Evolutionary conservation across 495 filamentous ascomycete species (phyloP).

Genomic region (Sporormia fimetaria): DNA sequence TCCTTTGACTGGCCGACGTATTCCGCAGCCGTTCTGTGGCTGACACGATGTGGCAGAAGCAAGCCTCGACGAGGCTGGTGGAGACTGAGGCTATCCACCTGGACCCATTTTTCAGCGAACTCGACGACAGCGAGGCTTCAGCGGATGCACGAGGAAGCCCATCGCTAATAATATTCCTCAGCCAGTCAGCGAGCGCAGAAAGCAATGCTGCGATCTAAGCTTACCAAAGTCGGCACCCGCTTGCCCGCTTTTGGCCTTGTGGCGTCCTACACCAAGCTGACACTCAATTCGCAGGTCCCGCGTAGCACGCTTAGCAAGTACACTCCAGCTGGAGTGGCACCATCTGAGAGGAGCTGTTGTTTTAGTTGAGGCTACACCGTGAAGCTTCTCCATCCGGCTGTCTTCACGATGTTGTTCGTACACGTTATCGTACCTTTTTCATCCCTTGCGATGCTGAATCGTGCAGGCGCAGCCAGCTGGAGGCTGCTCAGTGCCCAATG

Average conservation of each 20-base stretch:
- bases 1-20: constrained; percentile 11
- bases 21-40: constrained; percentile 23
- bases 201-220: constrained; percentile 6
- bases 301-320: constrained; percentile 8
- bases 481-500: constrained; percentile 16
- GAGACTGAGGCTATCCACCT: constrained; percentile 7
- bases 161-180: constrained; percentile 16
- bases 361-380: constrained; percentile 7
- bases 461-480: constrained; percentile 21
- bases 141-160: constrained; percentile 18
- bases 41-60: constrained; percentile 10
- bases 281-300: constrained; percentile 22
- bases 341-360: constrained; percentile 9
- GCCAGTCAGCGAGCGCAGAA: constrained; percentile 17
- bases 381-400: neutral
- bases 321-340: constrained; percentile 23
- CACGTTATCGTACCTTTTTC: constrained; percentile 22
- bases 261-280: constrained; percentile 18
- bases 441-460: constrained; percentile 28
- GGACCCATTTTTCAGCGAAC: constrained; percentile 4
- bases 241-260: constrained; percentile 9
- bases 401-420: constrained; percentile 18
- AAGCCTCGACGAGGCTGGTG: constrained; percentile 8
- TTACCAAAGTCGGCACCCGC: constrained; percentile 15
- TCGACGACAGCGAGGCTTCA: no score